Evolutionary conservation across 306 rosid species (phyloP), one percentile per base, ranked within the genome.

Genomic region (Inga laurina): DNA sequence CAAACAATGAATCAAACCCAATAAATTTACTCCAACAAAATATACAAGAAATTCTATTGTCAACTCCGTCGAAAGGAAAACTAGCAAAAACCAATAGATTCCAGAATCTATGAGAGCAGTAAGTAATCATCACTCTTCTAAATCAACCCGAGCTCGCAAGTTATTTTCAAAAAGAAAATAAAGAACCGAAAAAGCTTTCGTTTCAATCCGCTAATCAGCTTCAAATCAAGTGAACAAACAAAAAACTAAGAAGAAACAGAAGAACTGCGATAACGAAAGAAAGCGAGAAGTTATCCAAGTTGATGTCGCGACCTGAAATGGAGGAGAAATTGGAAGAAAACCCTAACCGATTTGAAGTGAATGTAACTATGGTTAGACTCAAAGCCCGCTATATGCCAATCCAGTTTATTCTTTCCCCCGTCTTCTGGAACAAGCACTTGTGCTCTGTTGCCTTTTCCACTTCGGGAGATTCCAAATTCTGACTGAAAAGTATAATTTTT

Each of bases 331-430:
- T 19, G 13, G 19, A 57, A 11, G 49, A 3, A 54, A 74, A 51
- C 82, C 72, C 83, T 66, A 68, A 85, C 44, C 88, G 57, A 32
- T 41, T 61, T 7, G 82, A 79, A 75, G 68, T 56, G 59, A 80
- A 18, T 11, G 66, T 3, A 69, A 49, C 27, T 24, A 56, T 18
- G 3, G 27, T 14, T 0, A 35, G 52, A 51, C 57, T 16, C n/a
- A 18, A 1, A 48, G 65, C 18, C 24, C 22, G 51, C 2, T 71
- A 11, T 43, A 71, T 2, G n/a, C 35, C 37, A 45, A 22, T 72
- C 39, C 37, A 0, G 8, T 35, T 66, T 32, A n/a, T n/a, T 16
- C 61, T 16, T 18, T 49, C 79, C 24, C 79, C 10, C 48, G 46
- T 37, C 51, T 35, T 75, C 51, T 19, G 68, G 79, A 75, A 56